Evolutionary conservation across 257 asterid genomes (phyloP).

Genomic region (Vinca minor): DNA sequence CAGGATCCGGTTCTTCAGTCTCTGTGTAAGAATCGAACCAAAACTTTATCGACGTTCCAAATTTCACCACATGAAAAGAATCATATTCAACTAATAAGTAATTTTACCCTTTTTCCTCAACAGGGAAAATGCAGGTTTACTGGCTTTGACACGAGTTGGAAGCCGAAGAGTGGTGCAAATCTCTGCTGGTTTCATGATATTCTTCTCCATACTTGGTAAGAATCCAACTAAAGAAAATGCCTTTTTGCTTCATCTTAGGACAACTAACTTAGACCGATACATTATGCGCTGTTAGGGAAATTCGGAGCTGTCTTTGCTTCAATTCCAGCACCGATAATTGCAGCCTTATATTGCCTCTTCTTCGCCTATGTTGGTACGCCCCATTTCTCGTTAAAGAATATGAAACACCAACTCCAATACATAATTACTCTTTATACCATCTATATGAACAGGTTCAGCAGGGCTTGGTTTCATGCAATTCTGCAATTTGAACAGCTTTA

Average conservation of each 20-base stretch:
- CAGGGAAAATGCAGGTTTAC: constrained; percentile 91
- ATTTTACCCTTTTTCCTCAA: background rate
- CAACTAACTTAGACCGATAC: background rate
- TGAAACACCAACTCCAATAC: background rate
- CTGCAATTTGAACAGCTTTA: constrained; percentile 81
- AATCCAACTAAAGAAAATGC: background rate
- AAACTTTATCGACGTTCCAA: background rate
- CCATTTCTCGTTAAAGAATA: background rate
- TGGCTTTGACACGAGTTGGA: constrained; percentile 80
- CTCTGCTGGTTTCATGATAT: constrained; percentile 95
- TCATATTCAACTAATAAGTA: background rate
- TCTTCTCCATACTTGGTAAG: constrained; percentile 80
- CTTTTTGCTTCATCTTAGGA: background rate
- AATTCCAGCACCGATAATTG: constrained; percentile 81
- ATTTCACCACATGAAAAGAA: constrained; percentile 18
- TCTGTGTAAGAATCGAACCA: constrained; percentile 52
- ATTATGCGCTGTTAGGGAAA: constrained; percentile 43
- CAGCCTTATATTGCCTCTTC: constrained; percentile 83
- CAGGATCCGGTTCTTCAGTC: constrained; percentile 84
- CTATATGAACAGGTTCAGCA: constrained; percentile 52
- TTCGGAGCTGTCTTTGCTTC: constrained; percentile 98
- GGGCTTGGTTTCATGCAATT: constrained; percentile 78
- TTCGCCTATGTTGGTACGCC: constrained; percentile 88
- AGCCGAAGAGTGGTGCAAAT: constrained; percentile 90
- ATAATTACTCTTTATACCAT: background rate